Evolutionary conservation across 2,329 filamentous ascomycete genomes (phyloP), one percentile per base, ranked within the genome.

Genomic region (Myotisia sp.): DNA sequence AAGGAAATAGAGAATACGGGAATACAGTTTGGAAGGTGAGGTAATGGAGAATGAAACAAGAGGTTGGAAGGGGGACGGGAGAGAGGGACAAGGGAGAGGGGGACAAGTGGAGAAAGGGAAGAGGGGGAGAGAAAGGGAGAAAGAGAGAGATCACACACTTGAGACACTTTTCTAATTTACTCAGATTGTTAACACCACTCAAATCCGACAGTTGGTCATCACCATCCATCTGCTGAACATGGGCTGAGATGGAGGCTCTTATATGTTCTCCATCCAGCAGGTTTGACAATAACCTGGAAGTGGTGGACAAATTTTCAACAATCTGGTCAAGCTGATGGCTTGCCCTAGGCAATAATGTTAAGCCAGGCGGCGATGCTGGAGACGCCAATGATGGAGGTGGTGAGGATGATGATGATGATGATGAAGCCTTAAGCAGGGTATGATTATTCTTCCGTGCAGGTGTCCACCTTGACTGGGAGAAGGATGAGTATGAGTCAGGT

Each of bases 241-340:
- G 24, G 13, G 14, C 24, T 7, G 26, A 16, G 17, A 26, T 34
- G 18, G 26, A 34, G 21, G 22, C 14, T 27, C 27, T 27, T 21
- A 34, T 27, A 34, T 34, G 20, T 10, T 34, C 32, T 18, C 20
- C 22, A 20, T 34, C 24, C 5, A 27, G 16, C 23, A 34, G 21
- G 16, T 22, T 24, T 17, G 32, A 34, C 18, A 24, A 22, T 26
- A 34, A 14, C 16, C 17, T 26, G 6, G 32, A 34, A 4, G 32
- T 34, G 17, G 19, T 16, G 19, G 13, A 32, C 29, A 14, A 32
- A 16, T 23, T 23, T 17, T 32, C 29, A 5, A 19, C 29, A 24
- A 32, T 32, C 17, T 32, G 20, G 14, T n/a, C 29, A 12, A 32
- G 19, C 19, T 22, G 20, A n/a, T 22, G 24, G 29, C 29, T 24